Conservation (phyloP, 176 grass and related monocot genomes). For the Puccinellia tenuiflora region DNA sequence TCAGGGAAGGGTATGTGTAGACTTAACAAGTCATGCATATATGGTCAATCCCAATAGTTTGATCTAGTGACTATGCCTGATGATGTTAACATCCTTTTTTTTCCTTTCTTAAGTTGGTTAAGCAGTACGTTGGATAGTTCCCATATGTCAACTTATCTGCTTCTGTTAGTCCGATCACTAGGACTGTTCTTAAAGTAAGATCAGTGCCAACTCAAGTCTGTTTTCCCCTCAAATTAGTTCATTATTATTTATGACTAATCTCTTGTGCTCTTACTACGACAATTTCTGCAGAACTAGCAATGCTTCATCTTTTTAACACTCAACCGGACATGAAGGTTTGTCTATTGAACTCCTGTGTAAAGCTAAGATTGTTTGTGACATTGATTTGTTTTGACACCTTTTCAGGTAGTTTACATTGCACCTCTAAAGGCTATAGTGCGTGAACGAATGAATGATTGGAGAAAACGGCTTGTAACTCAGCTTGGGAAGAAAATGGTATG, state of each 20-base stretch:
- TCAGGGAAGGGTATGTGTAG: slow-evolving; percentile 62
- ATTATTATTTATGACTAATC: neutral
- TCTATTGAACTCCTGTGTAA: slow-evolving; percentile 10
- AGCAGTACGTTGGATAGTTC: slow-evolving; percentile 76
- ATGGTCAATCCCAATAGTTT: slow-evolving; percentile 4
- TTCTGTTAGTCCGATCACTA: slow-evolving; percentile 85
- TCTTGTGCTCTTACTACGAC: slow-evolving; percentile 3
- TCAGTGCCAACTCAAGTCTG: neutral
- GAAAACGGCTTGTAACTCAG: slow-evolving; percentile 69
- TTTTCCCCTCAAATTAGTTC: neutral
- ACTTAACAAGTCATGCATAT: slow-evolving; percentile 9
- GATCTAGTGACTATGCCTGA: slow-evolving; percentile 14
- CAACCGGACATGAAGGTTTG: slow-evolving; percentile 91
- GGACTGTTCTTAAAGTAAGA: slow-evolving; percentile 94
- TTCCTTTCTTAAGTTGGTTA: slow-evolving; percentile 66
- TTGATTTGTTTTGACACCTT: slow-evolving; percentile 29
- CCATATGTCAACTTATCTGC: slow-evolving; percentile 76
- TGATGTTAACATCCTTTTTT: slow-evolving; percentile 21
- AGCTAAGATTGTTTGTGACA: neutral
- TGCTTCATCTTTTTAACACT: slow-evolving; percentile 94
- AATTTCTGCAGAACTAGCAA: slow-evolving; percentile 87
- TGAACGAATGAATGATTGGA: slow-evolving; percentile 98
- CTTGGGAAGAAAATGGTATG: slow-evolving; percentile 96
- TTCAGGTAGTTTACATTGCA: slow-evolving; percentile 93
- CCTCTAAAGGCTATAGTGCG: slow-evolving; percentile 92